Conservation (phyloP, 1,284 basidiomycete species). For the Rhodotorula sp. region DNA sequence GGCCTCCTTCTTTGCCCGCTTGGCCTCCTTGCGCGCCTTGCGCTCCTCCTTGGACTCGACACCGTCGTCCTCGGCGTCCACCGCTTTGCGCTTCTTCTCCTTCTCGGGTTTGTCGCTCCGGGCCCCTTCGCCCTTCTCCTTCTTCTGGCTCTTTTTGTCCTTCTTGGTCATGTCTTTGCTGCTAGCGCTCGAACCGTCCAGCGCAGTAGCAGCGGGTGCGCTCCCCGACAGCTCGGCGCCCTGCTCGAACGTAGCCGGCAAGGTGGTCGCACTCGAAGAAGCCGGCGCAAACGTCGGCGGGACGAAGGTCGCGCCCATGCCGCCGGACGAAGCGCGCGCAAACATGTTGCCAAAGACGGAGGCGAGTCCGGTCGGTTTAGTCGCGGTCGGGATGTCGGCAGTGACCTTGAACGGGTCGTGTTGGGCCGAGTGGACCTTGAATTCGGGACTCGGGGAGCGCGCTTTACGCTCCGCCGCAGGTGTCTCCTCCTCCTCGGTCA, state of each 20-base stretch:
- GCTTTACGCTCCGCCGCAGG: slow-evolving; percentile 5
- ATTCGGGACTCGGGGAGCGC: slow-evolving; percentile 14
- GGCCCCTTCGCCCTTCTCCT: slow-evolving; percentile 3
- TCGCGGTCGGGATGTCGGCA: slow-evolving; percentile 5
- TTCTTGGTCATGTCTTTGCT: not conserved
- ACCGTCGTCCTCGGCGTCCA: not conserved
- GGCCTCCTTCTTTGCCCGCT: slow-evolving; percentile 22
- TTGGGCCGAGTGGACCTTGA: slow-evolving; percentile 24
- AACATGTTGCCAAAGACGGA: slow-evolving; percentile 24
- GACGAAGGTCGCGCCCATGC: slow-evolving; percentile 28
- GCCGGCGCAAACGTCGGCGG: slow-evolving; percentile 1
- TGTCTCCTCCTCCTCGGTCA: slow-evolving; percentile 13
- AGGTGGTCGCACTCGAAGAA: not conserved
- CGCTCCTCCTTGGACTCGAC: slow-evolving; percentile 16
- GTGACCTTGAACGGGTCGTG: slow-evolving; percentile 24
- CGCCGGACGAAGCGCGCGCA: slow-evolving; percentile 11
- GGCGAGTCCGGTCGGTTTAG: not conserved
- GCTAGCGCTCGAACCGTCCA: not conserved
- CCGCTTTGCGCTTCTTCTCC: slow-evolving; percentile 4
- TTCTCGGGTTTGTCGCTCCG: slow-evolving; percentile 5
- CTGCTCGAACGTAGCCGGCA: not conserved
- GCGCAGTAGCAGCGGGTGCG: not conserved
- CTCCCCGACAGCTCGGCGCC: not conserved
- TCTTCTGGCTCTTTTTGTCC: slow-evolving; percentile 15
- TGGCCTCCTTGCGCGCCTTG: slow-evolving; percentile 19